Base-by-base conservation (phyloP, 140 eudicot species). In the Erigeron philadelphicus region DNA sequence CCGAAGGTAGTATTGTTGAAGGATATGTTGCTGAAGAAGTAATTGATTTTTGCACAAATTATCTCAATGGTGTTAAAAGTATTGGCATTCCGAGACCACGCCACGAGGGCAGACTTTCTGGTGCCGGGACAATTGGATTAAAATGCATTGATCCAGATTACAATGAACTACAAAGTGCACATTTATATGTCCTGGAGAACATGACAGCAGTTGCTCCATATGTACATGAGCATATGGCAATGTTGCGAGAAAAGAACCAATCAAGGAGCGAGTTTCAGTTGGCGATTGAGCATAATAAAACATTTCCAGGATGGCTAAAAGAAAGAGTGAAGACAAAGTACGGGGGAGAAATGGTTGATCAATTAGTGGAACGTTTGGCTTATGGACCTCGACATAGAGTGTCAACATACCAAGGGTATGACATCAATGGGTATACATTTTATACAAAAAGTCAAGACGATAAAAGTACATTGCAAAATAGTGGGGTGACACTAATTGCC, bases 121-220 rank as follows among this genome's bases (percentile, higher is more conserved):
- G 72, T 9, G 13, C 3, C 10, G 72, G 61, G 41, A 55, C 47
- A 13, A 41, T n/a, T 2, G 12, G 72, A 19, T 13, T 52, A n/a
- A 50, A 67, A 13, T 25, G 9, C 6, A 67, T 25, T n/a, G 11
- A 13, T 12, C 72, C 38, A 15, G n/a, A 16, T 31, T 25, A 3
- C 16, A 35, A 5, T 0, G 10, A 44, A 18, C 15, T 49, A 23
- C 49, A 67, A n/a, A 25, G 31, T 31, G 61, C 72, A 31, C 72
- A 67, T 67, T 67, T 50, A 4, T 31, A 19, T 2, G 61, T 67
- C 47, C 23, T 67, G 35, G 31, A 67, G 15, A 50, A 68, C 40
- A 68, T 68, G 63, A 40, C 62, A 1, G 16, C 63, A 15, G 16
- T 35, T 67, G 4, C 62, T 31, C 50, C 62, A 0, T 50, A 67